A percentile compares a stretch with the other conserved stretches of the same genome.
Evolutionary conservation across 805 yeast species (phyloP).

Genomic region (Suhomyces sp.): DNA sequence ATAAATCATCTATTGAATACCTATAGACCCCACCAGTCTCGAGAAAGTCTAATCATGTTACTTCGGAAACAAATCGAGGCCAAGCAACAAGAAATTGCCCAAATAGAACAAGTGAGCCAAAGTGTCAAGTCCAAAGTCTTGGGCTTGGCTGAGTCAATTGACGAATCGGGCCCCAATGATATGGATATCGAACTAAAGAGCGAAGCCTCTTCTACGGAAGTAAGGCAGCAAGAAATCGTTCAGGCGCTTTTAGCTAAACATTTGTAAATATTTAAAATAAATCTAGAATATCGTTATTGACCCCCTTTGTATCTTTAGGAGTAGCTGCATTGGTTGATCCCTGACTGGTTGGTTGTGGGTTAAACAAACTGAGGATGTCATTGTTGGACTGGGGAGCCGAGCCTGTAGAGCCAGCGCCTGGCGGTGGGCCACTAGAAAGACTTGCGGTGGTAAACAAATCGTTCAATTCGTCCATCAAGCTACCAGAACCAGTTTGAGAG

Average conservation of each 20-base stretch:
- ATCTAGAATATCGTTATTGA: slow-evolving; percentile 36
- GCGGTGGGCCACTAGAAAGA: slow-evolving; percentile 12
- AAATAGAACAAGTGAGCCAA: slow-evolving; percentile 39
- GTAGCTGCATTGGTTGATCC: background rate
- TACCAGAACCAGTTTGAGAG: slow-evolving; percentile 21
- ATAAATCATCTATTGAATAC: slow-evolving; percentile 89
- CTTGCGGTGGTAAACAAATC: slow-evolving; percentile 57
- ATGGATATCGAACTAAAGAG: background rate
- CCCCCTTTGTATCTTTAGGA: slow-evolving; percentile 5
- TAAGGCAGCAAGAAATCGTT: slow-evolving; percentile 3
- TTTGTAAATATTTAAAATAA: slow-evolving; percentile 22
- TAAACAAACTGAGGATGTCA: slow-evolving; percentile 50
- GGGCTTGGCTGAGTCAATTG: slow-evolving; percentile 14
- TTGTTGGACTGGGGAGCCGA: slow-evolving; percentile 21
- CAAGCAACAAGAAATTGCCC: slow-evolving; percentile 52
- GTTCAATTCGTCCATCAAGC: slow-evolving; percentile 68
- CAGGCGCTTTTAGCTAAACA: slow-evolving; percentile 3
- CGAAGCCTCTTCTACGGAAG: background rate
- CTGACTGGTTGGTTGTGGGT: slow-evolving; percentile 9
- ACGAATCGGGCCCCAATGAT: background rate
- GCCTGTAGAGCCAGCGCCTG: background rate
- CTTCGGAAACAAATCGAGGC: slow-evolving; percentile 67
- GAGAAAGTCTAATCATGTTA: slow-evolving; percentile 80
- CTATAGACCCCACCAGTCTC: slow-evolving; percentile 91
- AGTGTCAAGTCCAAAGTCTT: slow-evolving; percentile 38